phyloP scores from a whole-genome alignment of 305 asterid species.

The Lippia alba region DNA sequence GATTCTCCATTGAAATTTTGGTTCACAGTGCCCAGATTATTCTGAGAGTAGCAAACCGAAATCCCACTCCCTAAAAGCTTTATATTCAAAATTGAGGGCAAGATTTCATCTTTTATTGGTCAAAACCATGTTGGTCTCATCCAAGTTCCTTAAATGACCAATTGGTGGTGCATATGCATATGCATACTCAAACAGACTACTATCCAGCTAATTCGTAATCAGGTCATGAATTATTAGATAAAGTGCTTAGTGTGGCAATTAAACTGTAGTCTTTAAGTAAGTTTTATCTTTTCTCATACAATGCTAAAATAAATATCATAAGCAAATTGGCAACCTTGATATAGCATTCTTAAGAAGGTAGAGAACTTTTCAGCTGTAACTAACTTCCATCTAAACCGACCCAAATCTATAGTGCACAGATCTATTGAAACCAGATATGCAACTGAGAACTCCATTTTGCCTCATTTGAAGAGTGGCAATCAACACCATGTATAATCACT shows the following conservation, averaged over 20 bases:
- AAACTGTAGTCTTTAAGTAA: neutral
- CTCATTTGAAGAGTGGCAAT: neutral
- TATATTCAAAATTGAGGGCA: neutral
- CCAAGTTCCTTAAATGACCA: neutral
- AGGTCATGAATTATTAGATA: neutral
- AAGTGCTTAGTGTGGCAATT: conserved; percentile 6
- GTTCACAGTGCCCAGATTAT: neutral
- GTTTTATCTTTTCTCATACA: conserved; percentile 1
- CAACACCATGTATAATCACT: conserved; percentile 10
- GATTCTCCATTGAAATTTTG: neutral
- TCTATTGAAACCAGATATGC: neutral
- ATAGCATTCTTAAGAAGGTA: neutral
- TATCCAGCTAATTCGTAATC: neutral
- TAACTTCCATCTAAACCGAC: neutral
- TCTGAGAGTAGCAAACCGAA: neutral
- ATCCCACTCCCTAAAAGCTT: neutral
- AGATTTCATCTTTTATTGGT: neutral
- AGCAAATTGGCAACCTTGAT: neutral
- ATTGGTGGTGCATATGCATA: too few species aligned
- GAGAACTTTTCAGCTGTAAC: neutral
- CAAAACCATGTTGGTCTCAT: neutral
- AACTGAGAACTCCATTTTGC: neutral
- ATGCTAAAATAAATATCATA: neutral
- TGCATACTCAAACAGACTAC: neutral
- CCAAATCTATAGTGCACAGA: conserved; percentile 15